phyloP scores from a whole-genome alignment of 2,329 filamentous ascomycete species.

The Pezicula neosporulosa region DNA sequence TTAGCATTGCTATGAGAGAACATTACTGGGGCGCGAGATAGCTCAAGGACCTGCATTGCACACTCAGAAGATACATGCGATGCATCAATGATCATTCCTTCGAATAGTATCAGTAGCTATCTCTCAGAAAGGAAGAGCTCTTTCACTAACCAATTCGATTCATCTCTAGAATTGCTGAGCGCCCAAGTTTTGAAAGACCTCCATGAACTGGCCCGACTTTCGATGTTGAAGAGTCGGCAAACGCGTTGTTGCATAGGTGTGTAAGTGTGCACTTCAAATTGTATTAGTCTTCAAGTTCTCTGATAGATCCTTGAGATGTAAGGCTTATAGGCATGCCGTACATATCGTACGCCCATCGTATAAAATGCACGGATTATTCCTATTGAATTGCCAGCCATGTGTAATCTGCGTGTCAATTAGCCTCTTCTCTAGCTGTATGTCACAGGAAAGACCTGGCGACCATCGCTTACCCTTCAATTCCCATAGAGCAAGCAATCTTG shows the following conservation, averaged over 20 bases:
- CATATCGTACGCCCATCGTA: constrained; percentile 58
- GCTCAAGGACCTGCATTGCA: constrained; percentile 55
- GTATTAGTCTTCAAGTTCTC: background rate
- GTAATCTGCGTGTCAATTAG: constrained; percentile 33
- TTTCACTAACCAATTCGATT: constrained; percentile 51
- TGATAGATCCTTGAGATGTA: background rate
- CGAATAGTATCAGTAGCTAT: background rate
- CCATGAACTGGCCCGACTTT: constrained; percentile 13
- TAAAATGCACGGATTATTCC: constrained; percentile 56
- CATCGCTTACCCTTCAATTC: constrained; percentile 52
- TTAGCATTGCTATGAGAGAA: constrained; percentile 63
- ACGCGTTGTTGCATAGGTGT: constrained; percentile 56
- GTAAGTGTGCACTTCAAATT: background rate
- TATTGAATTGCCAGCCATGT: constrained; percentile 47
- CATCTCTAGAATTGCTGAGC: constrained; percentile 58
- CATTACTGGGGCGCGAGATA: constrained; percentile 53
- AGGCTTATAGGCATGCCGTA: constrained; percentile 59
- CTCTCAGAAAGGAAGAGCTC: background rate
- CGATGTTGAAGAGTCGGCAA: constrained; percentile 35
- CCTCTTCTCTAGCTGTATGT: background rate
- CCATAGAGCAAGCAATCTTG: constrained; percentile 35
- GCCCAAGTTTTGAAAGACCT: constrained; percentile 52
- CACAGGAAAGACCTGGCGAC: too few species aligned
- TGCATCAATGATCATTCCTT: constrained; percentile 60
- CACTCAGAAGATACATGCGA: constrained; percentile 59